These are phyloP conservation scores for Fusarium mangiferae DNA, from an alignment of 2,329 filamentous ascomycete species.

Conservation along the genomic window DNA sequence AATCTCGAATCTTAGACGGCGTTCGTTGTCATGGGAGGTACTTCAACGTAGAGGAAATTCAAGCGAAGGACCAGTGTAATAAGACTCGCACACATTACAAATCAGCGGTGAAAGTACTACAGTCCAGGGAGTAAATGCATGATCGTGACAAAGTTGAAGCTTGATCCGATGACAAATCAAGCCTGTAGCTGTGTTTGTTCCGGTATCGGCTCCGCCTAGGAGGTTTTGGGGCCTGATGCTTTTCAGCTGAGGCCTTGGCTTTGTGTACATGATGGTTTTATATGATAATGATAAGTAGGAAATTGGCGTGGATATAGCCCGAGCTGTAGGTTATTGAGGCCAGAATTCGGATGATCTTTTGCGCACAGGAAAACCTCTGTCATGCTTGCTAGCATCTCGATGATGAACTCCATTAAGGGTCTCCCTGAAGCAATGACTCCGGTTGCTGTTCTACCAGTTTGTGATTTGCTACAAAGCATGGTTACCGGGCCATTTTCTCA, in stretches of 20 bases:
- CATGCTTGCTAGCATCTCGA: not conserved
- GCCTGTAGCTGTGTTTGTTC: not conserved
- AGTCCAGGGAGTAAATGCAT: not conserved
- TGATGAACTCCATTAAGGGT: not conserved
- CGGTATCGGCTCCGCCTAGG: not conserved
- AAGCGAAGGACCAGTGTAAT: rapidly evolving
- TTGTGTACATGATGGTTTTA: not conserved
- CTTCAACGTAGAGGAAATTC: rapidly evolving
- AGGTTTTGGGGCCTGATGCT: not conserved
- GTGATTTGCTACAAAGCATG: rapidly evolving
- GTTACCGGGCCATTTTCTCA: rapidly evolving
- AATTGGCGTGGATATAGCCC: rapidly evolving
- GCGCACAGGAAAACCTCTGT: no score
- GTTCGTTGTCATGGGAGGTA: not conserved
- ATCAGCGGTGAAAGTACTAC: rapidly evolving
- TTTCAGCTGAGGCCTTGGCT: not conserved
- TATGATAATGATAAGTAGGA: rapidly evolving
- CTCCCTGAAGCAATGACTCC: no score
- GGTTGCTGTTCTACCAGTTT: rapidly evolving
- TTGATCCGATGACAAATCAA: not conserved
- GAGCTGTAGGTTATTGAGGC: rapidly evolving
- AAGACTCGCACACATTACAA: rapidly evolving
- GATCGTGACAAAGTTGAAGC: not conserved
- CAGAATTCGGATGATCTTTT: not conserved
- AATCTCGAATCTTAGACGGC: no score